Base-by-base conservation (phyloP, 202 grass and related monocot genomes). In the Panicum virgatum region DNA sequence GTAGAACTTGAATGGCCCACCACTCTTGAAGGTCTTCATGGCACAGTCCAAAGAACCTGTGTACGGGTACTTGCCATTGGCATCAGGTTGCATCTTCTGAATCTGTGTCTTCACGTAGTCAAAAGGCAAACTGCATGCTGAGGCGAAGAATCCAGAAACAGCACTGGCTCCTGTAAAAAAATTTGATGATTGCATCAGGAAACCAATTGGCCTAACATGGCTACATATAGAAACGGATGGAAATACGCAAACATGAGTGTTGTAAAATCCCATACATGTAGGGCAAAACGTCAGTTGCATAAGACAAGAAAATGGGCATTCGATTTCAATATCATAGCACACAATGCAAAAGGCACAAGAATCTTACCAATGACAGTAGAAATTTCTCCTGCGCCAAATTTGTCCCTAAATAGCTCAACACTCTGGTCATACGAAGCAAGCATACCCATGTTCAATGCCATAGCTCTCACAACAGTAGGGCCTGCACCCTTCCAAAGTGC, bases 391-490 rank as follows among this genome's bases (percentile, higher is more conserved):
- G 90, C 87, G 3, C 87, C 96, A 77, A 99, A 62, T 58, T 90
- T 93, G 85, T 96, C 96, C 73, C 92, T 90, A 51, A 96, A 96
- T 34, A 98, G 82, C 87, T 98, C 96, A n/a, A 98, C 90, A 81
- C 90, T 96, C 85, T 98, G 96, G 77, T 98, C 92, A 83, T 98
- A 98, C n/a, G 92, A 95, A 40, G 96, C 92, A 88, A 98, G 96
- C 96, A 98, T 98, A 54, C 96, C 96, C 92, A 96, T 98, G 79
- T 98, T 98, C 79, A 96, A 72, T 36, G 92, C 38, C 96, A 99
- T 99, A 75, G 96, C 96, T 84, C 96, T 96, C 29, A 96, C 96
- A 37, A 99, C 93, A 67, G 96, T 99, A 36, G 96, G 93, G 14
- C 96, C 96, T 19, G 96, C 96, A 75, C 96, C 96, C 74, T 99